Evolutionary conservation across 176 grass and related monocot genomes (phyloP).

Genomic region (Elymus sibiricus): DNA sequence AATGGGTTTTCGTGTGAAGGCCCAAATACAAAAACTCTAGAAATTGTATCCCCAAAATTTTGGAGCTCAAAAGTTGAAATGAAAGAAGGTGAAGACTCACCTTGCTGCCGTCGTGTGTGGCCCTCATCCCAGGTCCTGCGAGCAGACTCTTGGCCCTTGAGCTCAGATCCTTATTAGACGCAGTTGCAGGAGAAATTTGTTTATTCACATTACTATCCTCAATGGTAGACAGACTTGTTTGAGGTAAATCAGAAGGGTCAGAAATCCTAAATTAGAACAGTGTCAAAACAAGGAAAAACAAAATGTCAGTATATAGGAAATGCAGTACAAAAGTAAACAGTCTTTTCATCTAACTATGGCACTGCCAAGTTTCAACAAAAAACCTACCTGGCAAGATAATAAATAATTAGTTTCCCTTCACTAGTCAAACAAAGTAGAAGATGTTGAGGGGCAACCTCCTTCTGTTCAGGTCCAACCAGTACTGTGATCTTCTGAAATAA

Average conservation of each 20-base stretch:
- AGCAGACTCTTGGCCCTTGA: constrained; percentile 23
- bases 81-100: no score
- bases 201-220: constrained; percentile 36
- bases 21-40: no score
- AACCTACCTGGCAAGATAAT: constrained; percentile 78
- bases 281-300: constrained; percentile 27
- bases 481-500: constrained; percentile 75
- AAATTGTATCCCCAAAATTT: no score
- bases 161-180: constrained; percentile 28
- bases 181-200: constrained; percentile 33
- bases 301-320: constrained; percentile 17
- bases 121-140: constrained; percentile 8
- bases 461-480: constrained; percentile 49
- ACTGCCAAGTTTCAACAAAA: not conserved
- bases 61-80: no score
- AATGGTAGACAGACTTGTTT: constrained; percentile 30
- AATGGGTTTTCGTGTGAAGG: no score
- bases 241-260: constrained; percentile 83
- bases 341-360: not conserved
- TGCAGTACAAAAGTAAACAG: not conserved
- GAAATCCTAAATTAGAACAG: constrained; percentile 66
- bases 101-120: no score
- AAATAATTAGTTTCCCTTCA: constrained; percentile 84
- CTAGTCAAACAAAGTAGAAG: constrained; percentile 78
- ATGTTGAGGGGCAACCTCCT: constrained; percentile 80